Evolutionary conservation across 257 asterid species (phyloP), one percentile per base, ranked within the genome.

Genomic region (Salvia rosmarinus): DNA sequence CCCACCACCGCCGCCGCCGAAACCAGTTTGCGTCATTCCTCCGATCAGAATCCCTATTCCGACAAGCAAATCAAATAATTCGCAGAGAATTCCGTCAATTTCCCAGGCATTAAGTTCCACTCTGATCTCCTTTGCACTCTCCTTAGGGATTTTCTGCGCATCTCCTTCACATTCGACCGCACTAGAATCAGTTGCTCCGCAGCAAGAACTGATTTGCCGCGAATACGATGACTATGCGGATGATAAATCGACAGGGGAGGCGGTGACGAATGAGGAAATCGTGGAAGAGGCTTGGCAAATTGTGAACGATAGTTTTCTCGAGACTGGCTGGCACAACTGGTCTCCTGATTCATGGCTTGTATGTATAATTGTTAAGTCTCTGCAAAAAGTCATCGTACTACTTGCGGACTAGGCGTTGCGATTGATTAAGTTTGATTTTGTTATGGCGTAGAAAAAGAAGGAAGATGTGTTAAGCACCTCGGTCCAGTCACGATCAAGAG

Each of bases 231-330:
- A 50, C 32, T 74, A 78, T 20, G 55, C 9, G 74, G 82, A 74
- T 56, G 84, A 61, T 76, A 67, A 65, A 37, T 28, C 60, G 69
- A 40, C 74, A 17, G 80, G 61, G 55, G 75, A 78, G 42, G 64
- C 39, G 63, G 90, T 78, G 82, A 85, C 91, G 78, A 88, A 94
- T 69, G 93, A 88, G 79, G 87, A 83, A 74, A 81, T 94, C 46
- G 99, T 91, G 69, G 89, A 87, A 68, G 99, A 94, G 81, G 98
- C 96, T 11, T 94, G 99, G 99, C 85, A 91, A 80, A 82, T 94
- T 77, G 98, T 94, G 50, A 86, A 91, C 58, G 99, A 94, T 9
- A 82, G 92, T 76, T 94, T 81, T 61, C 85, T 94, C 17, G 95
- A 84, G 52, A 79, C 92, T 6, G 85, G 84, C 60, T 88, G 88